A percentile compares a stretch with the other conserved stretches of the same genome.
Evolutionary conservation across 1,284 basidiomycete species (phyloP).

Genomic region (Moesziomyces antarcticus): DNA sequence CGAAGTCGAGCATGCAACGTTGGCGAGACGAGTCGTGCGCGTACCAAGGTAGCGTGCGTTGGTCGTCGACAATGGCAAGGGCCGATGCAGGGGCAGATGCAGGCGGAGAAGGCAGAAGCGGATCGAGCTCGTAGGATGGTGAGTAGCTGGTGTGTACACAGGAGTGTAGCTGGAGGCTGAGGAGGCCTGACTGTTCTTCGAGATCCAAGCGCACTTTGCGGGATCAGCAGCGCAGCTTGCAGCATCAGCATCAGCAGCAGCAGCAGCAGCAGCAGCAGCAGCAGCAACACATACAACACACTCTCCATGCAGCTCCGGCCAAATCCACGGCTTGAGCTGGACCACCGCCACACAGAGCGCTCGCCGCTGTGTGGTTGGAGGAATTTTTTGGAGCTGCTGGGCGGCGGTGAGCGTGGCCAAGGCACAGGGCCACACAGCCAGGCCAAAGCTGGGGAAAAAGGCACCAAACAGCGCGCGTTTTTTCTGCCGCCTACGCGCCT

Average conservation of each 20-base stretch:
- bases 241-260: slow-evolving; percentile 17
- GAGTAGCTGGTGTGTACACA: no score
- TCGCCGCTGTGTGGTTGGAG: slow-evolving; percentile 10
- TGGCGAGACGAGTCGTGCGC: no score
- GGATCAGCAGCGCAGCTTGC: slow-evolving; percentile 23
- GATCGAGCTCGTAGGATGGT: no score
- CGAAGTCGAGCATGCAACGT: no score
- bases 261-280: slow-evolving; percentile 18
- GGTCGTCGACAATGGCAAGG: no score
- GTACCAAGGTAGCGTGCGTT: no score
- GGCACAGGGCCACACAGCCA: slow-evolving; percentile 1
- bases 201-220: slow-evolving; percentile 20
- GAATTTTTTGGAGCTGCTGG: slow-evolving; percentile 8
- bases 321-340: slow-evolving; percentile 1
- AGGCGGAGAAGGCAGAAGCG: no score
- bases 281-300: slow-evolving; percentile 10
- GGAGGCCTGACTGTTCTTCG: slow-evolving; percentile 14
- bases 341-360: neutral
- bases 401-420: neutral
- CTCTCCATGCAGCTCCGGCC: slow-evolving; percentile 1
- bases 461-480: slow-evolving; percentile 35
- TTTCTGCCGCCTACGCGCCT: slow-evolving; percentile 25
- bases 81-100: no score
- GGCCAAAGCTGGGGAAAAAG: slow-evolving; percentile 13
- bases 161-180: neutral